Percentiles rank a stretch among this genome's conserved stretches.
phyloP scores from a whole-genome alignment of 2,329 filamentous ascomycete species.

The Ilyonectria sp. region DNA sequence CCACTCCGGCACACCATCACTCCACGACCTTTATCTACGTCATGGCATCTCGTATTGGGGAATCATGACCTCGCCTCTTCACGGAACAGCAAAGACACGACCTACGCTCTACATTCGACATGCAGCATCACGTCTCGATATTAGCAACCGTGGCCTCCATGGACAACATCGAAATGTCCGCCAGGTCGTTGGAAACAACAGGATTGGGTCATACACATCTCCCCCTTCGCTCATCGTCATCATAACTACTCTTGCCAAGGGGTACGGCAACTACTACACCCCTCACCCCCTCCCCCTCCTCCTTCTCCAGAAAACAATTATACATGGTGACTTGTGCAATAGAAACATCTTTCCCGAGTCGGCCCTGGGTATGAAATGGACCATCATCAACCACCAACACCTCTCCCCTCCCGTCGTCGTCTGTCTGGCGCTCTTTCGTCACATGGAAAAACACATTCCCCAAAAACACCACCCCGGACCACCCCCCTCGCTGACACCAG shows the following conservation, averaged over 20 bases:
- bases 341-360: slow-evolving; percentile 24
- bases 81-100: background rate
- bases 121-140: too few species aligned
- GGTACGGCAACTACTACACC: slow-evolving; percentile 16
- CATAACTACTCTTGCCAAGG: slow-evolving; percentile 29
- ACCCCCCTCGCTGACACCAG: slow-evolving; percentile 37
- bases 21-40: background rate
- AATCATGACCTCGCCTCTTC: background rate
- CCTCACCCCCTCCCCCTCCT: background rate
- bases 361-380: slow-evolving; percentile 18
- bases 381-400: slow-evolving; percentile 16
- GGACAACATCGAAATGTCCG: slow-evolving; percentile 1
- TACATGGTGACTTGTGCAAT: slow-evolving; percentile 30
- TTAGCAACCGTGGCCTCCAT: background rate
- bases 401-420: slow-evolving; percentile 4
- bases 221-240: slow-evolving; percentile 26
- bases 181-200: slow-evolving; percentile 17
- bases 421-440: slow-evolving; percentile 4
- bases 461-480: slow-evolving; percentile 29
- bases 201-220: slow-evolving; percentile 27
- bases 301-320: slow-evolving; percentile 28
- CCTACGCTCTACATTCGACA: background rate
- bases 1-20: background rate
- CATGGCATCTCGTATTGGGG: background rate
- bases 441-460: slow-evolving; percentile 27